Base-by-base conservation (phyloP, 2,329 filamentous ascomycete species). In the Paecilomyces sp. region DNA sequence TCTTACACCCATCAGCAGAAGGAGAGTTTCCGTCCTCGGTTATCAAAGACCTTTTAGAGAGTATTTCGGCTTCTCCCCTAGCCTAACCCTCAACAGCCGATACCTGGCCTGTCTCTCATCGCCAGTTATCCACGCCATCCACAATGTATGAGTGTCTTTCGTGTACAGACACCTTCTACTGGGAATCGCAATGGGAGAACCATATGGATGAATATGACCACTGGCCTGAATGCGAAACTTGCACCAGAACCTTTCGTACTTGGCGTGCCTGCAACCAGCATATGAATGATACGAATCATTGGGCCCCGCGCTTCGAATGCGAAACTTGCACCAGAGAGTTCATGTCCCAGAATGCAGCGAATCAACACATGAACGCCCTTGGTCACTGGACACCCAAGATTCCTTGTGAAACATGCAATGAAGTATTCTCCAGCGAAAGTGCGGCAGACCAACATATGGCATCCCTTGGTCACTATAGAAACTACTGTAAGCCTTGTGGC, bases 401-500 rank as follows among this genome's bases (percentile, higher is more conserved):
- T 15, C 11, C 34, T 41, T 41, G 36, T 15, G 36, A 41, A 7
- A 41, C 36, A 7, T 41, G 36, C 13, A n/a, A 41, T n/a, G 1
- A 18, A 12, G 4, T 15, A 13, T 41, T 41, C 13, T 41, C n/a
- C 13, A 3, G 1, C 36, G 13, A 41, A n/a, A n/a, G 13, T 15
- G 6, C 11, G 13, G 36, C 36, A n/a, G 36, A 41, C n/a, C 36
- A 41, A n/a, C 36, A 41, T 41, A 41, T 41, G 36, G 12, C 6
- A 28, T 52, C 24, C 2, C 52, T 50, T 8, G 63, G 62, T 30
- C 72, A 73, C 56, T 76, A 63, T 57, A 61, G 59, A 34, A 62
- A 65, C 53, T 74, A 74, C 59, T 76, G 70, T 60, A 58, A 57
- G 8, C 25, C 25, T 3, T 78, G 76, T 60, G 34, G 70, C 5